Conservation (phyloP, 257 asterid species). For the Jaltomata sinuosa region DNA sequence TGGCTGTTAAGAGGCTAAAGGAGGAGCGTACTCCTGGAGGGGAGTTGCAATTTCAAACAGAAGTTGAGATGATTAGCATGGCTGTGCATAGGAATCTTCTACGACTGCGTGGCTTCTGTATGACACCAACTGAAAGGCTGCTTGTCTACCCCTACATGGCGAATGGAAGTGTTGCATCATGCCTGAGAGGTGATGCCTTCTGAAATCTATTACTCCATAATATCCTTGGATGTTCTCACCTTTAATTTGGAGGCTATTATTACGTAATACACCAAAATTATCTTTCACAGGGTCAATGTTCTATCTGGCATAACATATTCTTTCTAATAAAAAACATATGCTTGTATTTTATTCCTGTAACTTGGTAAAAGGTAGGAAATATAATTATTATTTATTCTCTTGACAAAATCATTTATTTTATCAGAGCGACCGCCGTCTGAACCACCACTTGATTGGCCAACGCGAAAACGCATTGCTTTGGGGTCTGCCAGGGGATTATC, state of each 20-base stretch:
- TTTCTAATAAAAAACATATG: neutral
- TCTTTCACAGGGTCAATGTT: neutral
- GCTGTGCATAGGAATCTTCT: conserved; percentile 50
- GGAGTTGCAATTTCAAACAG: conserved; percentile 52
- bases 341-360: neutral
- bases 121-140: conserved; percentile 48
- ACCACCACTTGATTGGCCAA: conserved; percentile 50
- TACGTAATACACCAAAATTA: neutral
- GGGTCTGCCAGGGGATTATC: conserved; percentile 52
- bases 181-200: conserved; percentile 33
- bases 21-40: conserved; percentile 57
- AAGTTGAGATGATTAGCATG: conserved; percentile 56
- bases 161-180: conserved; percentile 52
- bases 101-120: conserved; percentile 43
- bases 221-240: neutral
- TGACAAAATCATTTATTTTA: neutral
- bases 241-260: neutral
- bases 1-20: conserved; percentile 44
- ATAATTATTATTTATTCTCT: neutral
- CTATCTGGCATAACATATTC: neutral
- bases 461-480: conserved; percentile 38
- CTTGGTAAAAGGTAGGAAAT: neutral
- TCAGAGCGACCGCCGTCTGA: conserved; percentile 39
- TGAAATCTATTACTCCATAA: neutral
- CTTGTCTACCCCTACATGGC: conserved; percentile 53